Percentiles rank a stretch among this genome's conserved stretches.
These are phyloP conservation scores for Coemansia sp. DNA, from an alignment of 192 early-diverging fungal genomes.

Conservation along the genomic window DNA sequence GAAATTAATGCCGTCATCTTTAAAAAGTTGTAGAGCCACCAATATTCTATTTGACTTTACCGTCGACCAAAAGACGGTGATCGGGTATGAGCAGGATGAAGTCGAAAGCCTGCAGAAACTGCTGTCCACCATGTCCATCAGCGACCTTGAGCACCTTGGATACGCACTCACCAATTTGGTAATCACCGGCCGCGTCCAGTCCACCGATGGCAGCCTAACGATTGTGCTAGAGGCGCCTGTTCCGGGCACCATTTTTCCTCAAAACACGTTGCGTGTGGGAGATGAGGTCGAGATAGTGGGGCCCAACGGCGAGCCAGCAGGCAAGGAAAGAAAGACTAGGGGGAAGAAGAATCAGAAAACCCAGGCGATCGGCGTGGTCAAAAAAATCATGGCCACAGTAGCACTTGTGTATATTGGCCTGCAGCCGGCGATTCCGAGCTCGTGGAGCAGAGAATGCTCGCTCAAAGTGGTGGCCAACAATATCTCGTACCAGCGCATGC, in stretches of 20 bases:
- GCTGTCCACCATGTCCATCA: conserved; percentile 1
- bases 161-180: conserved; percentile 62
- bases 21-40: neutral
- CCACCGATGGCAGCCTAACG: neutral
- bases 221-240: conserved; percentile 56
- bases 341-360: neutral
- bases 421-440: conserved; percentile 47
- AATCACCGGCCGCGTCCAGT: conserved; percentile 29
- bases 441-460: conserved; percentile 60
- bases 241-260: conserved; percentile 56
- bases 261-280: conserved; percentile 61
- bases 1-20: neutral
- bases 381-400: conserved; percentile 55
- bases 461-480: conserved; percentile 58
- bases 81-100: conserved; percentile 3
- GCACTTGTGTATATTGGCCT: conserved; percentile 66
- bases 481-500: conserved; percentile 46
- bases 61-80: neutral
- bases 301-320: neutral
- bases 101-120: neutral
- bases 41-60: neutral
- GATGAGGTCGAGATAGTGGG: conserved; percentile 65
- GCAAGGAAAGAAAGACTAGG: too few relatives aligned
- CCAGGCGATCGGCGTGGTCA: conserved; percentile 56
- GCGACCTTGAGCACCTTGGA: conserved; percentile 38